Percentiles rank a stretch among this genome's conserved stretches.
phyloP scores from a whole-genome alignment of 2,329 filamentous ascomycete genomes.

The Lecanicillium sp. region DNA sequence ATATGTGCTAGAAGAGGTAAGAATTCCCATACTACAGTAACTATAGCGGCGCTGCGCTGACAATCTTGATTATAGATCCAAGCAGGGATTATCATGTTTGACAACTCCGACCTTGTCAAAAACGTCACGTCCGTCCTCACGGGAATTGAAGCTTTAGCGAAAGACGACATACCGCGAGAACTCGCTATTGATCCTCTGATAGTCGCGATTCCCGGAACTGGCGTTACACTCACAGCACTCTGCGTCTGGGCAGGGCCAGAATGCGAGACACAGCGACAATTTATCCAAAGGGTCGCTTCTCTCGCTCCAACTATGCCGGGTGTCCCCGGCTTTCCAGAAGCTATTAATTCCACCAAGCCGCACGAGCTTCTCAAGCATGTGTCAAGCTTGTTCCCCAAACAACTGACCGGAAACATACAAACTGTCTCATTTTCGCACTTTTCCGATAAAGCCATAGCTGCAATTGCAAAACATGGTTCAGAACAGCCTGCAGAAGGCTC shows the following conservation, averaged over 20 bases:
- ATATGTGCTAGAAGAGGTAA: conserved; percentile 10
- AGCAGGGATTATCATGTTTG: conserved; percentile 19
- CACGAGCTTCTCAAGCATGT: conserved; percentile 12
- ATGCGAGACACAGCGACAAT: conserved; percentile 19
- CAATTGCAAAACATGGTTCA: conserved; percentile 16
- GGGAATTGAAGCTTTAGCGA: conserved; percentile 7
- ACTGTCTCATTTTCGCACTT: conserved; percentile 16
- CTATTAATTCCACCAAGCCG: conserved; percentile 12
- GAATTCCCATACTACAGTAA: background rate
- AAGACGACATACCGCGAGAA: conserved; percentile 14
- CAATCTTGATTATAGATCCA: conserved; percentile 5
- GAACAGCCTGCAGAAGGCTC: conserved; percentile 15
- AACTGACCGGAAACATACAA: conserved; percentile 12
- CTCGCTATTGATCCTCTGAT: conserved; percentile 20
- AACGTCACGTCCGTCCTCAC: conserved; percentile 17
- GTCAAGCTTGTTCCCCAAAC: conserved; percentile 15
- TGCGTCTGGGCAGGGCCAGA: conserved; percentile 25
- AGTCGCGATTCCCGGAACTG: conserved; percentile 20
- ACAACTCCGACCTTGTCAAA: conserved; percentile 19
- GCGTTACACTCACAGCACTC: conserved; percentile 16
- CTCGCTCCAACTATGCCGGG: conserved; percentile 19
- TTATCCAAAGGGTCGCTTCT: conserved; percentile 18
- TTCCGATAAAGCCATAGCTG: conserved; percentile 16
- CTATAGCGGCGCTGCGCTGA: background rate
- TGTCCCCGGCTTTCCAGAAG: too few species aligned